Percentiles rank a stretch among this genome's conserved stretches.
Evolutionary conservation across 768 basidiomycete species (phyloP).

Genomic region (Chalciporus pseudorubinellus): DNA sequence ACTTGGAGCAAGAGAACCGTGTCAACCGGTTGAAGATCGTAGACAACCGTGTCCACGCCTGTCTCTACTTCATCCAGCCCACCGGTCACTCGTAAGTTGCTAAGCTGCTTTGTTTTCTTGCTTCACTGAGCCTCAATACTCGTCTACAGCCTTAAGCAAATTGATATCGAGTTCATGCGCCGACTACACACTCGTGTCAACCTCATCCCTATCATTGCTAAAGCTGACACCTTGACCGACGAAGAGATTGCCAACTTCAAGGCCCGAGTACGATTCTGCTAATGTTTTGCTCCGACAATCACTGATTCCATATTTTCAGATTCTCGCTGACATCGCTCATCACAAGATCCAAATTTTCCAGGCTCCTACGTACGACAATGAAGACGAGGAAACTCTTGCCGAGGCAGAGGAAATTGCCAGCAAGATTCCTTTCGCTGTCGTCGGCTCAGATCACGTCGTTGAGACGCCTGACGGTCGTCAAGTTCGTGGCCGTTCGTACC

Average conservation of each 20-base stretch:
- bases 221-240: conserved; percentile 96
- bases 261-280: conserved; percentile 59
- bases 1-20: conserved; percentile 97
- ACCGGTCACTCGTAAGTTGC: conserved; percentile 90
- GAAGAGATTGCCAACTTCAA: conserved; percentile 95
- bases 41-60: conserved; percentile 98
- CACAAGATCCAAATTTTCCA: conserved; percentile 99
- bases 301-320: conserved; percentile 43
- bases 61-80: conserved; percentile 98
- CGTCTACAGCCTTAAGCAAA: conserved; percentile 80
- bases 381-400: conserved; percentile 96
- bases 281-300: background rate
- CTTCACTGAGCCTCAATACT: background rate
- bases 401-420: conserved; percentile 97
- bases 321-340: conserved; percentile 88
- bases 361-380: conserved; percentile 95
- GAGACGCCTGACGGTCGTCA: conserved; percentile 82
- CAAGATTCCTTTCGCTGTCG: conserved; percentile 98
- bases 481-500: conserved; percentile 93
- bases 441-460: conserved; percentile 87
- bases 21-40: conserved; percentile 92
- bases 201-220: conserved; percentile 97
- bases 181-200: conserved; percentile 97
- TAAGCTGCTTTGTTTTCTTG: too few species aligned
- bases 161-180: conserved; percentile 99